Percentiles rank a stretch among this genome's conserved stretches.
Evolutionary conservation across 2,329 filamentous ascomycete species (phyloP).

Genomic region (Stemphylium lycopersici): DNA sequence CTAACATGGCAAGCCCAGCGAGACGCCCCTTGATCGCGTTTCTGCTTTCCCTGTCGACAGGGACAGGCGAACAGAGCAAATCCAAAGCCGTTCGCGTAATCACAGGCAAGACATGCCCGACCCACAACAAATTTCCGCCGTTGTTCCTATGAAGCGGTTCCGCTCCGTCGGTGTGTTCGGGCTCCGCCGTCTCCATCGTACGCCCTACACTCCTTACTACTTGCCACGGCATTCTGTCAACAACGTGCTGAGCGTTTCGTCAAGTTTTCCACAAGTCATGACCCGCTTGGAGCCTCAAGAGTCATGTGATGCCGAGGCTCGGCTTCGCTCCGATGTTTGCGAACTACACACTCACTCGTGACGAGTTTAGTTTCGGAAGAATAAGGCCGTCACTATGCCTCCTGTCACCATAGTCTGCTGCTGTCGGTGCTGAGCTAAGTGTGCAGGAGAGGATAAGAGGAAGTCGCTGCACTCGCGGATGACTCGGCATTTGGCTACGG

Average conservation of each 20-base stretch:
- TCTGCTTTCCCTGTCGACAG: background rate
- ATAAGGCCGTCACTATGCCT: background rate
- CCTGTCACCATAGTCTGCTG: background rate
- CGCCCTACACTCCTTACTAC: background rate
- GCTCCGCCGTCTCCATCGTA: constrained; percentile 9
- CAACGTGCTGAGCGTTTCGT: background rate
- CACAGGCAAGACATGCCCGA: background rate
- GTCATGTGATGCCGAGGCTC: background rate
- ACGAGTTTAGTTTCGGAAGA: background rate
- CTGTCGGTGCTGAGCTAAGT: background rate
- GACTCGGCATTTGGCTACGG: background rate
- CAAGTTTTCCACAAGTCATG: background rate
- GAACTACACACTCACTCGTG: background rate
- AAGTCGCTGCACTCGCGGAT: background rate
- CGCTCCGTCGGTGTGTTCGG: constrained; percentile 8
- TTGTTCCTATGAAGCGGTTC: constrained; percentile 1
- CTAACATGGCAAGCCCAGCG: background rate
- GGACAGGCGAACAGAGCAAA: background rate
- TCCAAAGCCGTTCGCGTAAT: background rate
- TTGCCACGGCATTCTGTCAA: background rate
- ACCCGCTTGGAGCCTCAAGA: background rate
- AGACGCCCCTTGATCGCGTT: background rate
- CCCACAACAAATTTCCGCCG: constrained; percentile 13
- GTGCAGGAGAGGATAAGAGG: background rate
- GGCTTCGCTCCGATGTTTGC: background rate